Evolutionary conservation across 2,329 filamentous ascomycete genomes (phyloP), one percentile per base, ranked within the genome.

Genomic region (Parastagonospora avenae): DNA sequence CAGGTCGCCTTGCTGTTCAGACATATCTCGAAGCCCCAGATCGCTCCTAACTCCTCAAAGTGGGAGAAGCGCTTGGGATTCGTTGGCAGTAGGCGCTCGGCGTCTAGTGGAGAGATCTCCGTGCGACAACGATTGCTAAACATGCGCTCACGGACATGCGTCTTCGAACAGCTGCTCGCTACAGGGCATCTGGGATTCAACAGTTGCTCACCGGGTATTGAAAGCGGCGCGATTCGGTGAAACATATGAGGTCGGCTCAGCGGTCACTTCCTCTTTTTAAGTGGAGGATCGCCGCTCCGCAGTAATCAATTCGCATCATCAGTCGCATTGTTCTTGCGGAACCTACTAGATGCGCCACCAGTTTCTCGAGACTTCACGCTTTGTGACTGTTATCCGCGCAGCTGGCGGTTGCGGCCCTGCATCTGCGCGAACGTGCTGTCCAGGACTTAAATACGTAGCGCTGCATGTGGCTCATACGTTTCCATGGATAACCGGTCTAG

Each of bases 91-190:
- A 57, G 58, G 56, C 59, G 53, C 57, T 60, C 67, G 65, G 68
- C 68, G 67, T 69, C 66, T 69, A 70, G 62, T 60, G 59, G 56
- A 63, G 61, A 63, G 56, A 64, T 59, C 57, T 63, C 63, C 62
- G 67, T 67, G 66, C 60, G 57, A 66, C 66, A 55, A 59, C 58
- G 58, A 63, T 64, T 60, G 48, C 63, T 60, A 68, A 65, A 68
- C 63, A 60, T 52, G 48, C 41, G 50, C 54, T 46, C 53, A 40
- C 43, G 49, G 40, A 46, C 42, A 42, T 50, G 42, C 52, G 39
- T 46, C 51, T 54, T 33, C 46, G 38, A 19, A 38, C 15, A 15
- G 16, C 36, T 24, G 36, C 36, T 38, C 16, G 10, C 16, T 19
- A 38, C 12, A 40, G 29, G 29, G 29, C 29, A 14, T 14, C 19